These are phyloP conservation scores for Fusarium equiseti DNA, from an alignment of 2,329 filamentous ascomycete genomes.

Conservation along the genomic window DNA sequence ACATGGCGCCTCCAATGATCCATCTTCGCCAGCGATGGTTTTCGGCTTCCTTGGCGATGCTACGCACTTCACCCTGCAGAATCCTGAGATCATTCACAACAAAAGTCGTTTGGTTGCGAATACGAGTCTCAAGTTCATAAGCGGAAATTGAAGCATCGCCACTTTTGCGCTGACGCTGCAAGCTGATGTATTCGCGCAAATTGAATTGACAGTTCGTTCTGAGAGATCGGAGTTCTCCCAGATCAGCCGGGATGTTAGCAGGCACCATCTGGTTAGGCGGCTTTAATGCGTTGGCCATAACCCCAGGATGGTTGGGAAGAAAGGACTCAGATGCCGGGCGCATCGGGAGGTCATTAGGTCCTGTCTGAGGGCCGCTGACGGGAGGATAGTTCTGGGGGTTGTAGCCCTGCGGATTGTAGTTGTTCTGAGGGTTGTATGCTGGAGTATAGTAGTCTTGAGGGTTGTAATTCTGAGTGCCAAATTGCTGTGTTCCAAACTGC, in stretches of 20 bases:
- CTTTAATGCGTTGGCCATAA: conserved; percentile 33
- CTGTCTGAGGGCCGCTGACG: conserved; percentile 32
- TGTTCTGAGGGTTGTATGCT: conserved; percentile 32
- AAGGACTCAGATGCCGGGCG: conserved; percentile 42
- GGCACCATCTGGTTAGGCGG: conserved; percentile 38
- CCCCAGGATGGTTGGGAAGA: conserved; percentile 37
- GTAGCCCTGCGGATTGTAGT: conserved; percentile 39
- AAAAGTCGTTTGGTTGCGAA: conserved; percentile 57
- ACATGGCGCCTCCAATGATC: conserved; percentile 65
- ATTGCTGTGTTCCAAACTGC: conserved; percentile 32
- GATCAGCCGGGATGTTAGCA: conserved; percentile 35
- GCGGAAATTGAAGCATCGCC: conserved; percentile 48
- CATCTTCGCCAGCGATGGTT: conserved; percentile 65
- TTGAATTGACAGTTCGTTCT: conserved; percentile 53
- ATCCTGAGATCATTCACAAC: conserved; percentile 60
- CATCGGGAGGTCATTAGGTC: conserved; percentile 37
- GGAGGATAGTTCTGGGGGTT: conserved; percentile 43
- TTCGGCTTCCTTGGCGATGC: conserved; percentile 59
- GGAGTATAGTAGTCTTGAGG: conserved; percentile 36
- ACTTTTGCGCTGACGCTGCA: conserved; percentile 50
- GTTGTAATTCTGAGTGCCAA: conserved; percentile 27
- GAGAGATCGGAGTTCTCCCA: conserved; percentile 50
- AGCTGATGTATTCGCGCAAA: conserved; percentile 52
- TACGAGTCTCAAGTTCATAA: conserved; percentile 57
- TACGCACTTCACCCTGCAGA: conserved; percentile 59